These are phyloP conservation scores for Lanmaoa rubissima DNA, from an alignment of 768 basidiomycete genomes.

Conservation along the genomic window DNA sequence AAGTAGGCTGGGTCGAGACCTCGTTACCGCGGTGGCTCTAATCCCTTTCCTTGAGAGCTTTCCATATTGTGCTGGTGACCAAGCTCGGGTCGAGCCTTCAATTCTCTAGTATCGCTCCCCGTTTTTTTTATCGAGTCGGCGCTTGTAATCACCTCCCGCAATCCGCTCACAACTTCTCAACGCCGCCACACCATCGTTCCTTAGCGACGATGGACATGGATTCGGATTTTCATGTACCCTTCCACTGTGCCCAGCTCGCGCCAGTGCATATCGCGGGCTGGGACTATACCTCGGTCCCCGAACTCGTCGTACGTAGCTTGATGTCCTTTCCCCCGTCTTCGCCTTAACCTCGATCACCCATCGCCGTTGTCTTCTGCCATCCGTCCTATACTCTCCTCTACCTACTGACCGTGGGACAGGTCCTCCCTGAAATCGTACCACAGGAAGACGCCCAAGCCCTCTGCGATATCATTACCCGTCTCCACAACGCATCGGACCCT, in stretches of 20 bases:
- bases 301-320: slow-evolving; percentile 25
- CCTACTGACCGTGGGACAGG: slow-evolving; percentile 7
- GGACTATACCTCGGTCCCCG: slow-evolving; percentile 26
- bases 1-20: slow-evolving; percentile 1
- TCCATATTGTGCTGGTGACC: slow-evolving; percentile 3
- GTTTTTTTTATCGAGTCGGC: neutral
- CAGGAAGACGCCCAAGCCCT: slow-evolving; percentile 23
- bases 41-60: slow-evolving; percentile 7
- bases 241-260: slow-evolving; percentile 30
- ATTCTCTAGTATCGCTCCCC: neutral
- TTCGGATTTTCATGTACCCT: slow-evolving; percentile 27
- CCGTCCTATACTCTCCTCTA: neutral
- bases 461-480: slow-evolving; percentile 12
- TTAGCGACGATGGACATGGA: slow-evolving; percentile 19
- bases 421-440: slow-evolving; percentile 22
- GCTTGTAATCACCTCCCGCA: neutral
- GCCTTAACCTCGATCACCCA: neutral
- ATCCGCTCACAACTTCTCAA: neutral
- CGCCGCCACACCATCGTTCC: neutral
- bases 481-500: slow-evolving; percentile 18
- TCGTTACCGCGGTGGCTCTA: slow-evolving; percentile 1
- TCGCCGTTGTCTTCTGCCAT: neutral
- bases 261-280: slow-evolving; percentile 27
- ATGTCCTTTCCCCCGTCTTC: neutral
- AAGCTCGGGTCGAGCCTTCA: neutral